phyloP scores from a whole-genome alignment of 495 filamentous ascomycete species.

The Penicillium silybi region DNA sequence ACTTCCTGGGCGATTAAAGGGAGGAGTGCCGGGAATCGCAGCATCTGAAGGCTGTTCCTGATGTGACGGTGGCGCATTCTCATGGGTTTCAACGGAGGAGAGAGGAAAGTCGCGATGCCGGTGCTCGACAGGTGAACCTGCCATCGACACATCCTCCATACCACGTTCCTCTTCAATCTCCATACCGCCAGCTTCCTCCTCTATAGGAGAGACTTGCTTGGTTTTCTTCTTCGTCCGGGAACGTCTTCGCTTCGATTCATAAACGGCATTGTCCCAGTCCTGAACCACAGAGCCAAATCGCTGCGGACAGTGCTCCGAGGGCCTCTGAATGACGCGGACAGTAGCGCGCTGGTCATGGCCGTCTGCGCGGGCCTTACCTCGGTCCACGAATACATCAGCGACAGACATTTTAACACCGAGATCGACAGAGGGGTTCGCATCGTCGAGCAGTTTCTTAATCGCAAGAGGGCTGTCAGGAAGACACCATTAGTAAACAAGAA shows the following conservation, averaged over 20 bases:
- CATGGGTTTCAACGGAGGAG: slow-evolving; percentile 1
- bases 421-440: slow-evolving; percentile 27
- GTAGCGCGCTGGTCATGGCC: slow-evolving; percentile 35
- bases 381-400: slow-evolving; percentile 38
- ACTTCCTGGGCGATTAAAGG: background rate
- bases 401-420: slow-evolving; percentile 34
- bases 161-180: background rate
- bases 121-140: background rate
- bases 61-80: background rate
- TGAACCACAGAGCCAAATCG: slow-evolving; percentile 34
- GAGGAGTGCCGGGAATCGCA: background rate
- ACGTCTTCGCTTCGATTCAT: background rate
- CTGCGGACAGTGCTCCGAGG: slow-evolving; percentile 12
- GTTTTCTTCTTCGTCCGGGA: background rate
- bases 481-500: slow-evolving; percentile 1
- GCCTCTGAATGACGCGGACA: slow-evolving; percentile 34
- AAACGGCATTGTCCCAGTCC: slow-evolving; percentile 30
- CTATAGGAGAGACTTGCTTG: background rate
- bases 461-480: slow-evolving; percentile 27
- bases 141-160: background rate
- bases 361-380: slow-evolving; percentile 29
- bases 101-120: background rate
- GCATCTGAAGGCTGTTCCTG: background rate
- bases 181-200: background rate
- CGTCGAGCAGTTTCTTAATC: slow-evolving; percentile 39